phyloP scores from a whole-genome alignment of 352 stramenopile genomes.

The Thalassiosira exigua region DNA sequence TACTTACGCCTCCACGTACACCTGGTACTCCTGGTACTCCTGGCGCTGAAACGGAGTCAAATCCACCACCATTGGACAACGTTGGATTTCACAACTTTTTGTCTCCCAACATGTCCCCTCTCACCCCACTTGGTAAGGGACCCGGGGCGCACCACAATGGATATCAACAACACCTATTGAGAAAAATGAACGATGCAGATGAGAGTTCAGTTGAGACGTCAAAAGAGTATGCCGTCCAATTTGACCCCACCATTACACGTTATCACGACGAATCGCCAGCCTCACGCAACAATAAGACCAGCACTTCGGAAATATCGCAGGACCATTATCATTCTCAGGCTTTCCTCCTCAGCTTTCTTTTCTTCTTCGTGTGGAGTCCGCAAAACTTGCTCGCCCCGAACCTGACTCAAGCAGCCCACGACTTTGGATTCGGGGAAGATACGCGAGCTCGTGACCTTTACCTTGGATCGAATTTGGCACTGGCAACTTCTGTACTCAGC shows the following conservation, averaged over 20 bases:
- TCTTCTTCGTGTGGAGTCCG: constrained; percentile 71
- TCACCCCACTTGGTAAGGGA: constrained; percentile 7
- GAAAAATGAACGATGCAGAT: constrained; percentile 14
- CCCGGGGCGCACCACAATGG: neutral
- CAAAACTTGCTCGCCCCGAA: constrained; percentile 81
- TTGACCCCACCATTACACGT: constrained; percentile 16
- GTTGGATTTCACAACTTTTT: constrained; percentile 6
- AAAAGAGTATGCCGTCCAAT: constrained; percentile 11
- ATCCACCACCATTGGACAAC: constrained; percentile 8
- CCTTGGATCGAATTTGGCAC: constrained; percentile 67
- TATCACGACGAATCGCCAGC: constrained; percentile 12
- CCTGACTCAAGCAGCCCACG: constrained; percentile 67
- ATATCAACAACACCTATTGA: neutral
- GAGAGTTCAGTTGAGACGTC: constrained; percentile 1
- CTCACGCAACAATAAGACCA: neutral
- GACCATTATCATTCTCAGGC: constrained; percentile 60
- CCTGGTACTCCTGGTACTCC: neutral
- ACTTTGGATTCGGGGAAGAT: constrained; percentile 59
- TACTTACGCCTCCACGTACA: neutral
- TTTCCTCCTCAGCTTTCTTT: constrained; percentile 67
- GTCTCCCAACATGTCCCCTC: constrained; percentile 16
- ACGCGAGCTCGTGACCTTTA: constrained; percentile 69
- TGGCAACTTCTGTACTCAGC: constrained; percentile 68
- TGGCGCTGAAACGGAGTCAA: neutral
- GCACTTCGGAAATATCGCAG: neutral